Evolutionary conservation across 495 filamentous ascomycete genomes (phyloP).

Genomic region (Annulohypoxylon stygium): DNA sequence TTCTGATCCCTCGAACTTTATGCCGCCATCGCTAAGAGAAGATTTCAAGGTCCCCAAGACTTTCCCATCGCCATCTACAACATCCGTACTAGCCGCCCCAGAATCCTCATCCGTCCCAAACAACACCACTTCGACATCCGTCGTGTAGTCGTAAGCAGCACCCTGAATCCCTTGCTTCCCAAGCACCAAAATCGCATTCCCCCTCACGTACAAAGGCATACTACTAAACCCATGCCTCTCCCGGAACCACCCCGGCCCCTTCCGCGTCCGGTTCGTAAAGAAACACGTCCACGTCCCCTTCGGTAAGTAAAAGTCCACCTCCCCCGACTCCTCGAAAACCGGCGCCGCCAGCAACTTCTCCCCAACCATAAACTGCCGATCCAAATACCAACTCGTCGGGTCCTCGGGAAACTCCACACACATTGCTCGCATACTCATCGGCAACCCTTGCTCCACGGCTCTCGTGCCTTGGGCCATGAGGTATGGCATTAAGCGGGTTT

Average conservation of each 20-base stretch:
- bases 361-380: constrained; percentile 77
- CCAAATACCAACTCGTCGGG: constrained; percentile 71
- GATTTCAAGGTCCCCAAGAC: constrained; percentile 50
- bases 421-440: constrained; percentile 69
- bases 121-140: constrained; percentile 59
- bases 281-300: constrained; percentile 68
- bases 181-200: constrained; percentile 62
- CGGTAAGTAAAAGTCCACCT: constrained; percentile 74
- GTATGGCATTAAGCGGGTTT: constrained; percentile 74
- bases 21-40: constrained; percentile 22
- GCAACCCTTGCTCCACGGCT: constrained; percentile 62
- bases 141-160: constrained; percentile 64
- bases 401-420: constrained; percentile 76
- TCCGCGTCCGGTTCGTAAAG: constrained; percentile 60
- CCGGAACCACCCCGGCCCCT: constrained; percentile 62
- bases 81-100: constrained; percentile 41
- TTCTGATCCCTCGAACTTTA: constrained; percentile 26
- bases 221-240: constrained; percentile 63
- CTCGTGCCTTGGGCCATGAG: constrained; percentile 67
- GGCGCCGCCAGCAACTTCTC: constrained; percentile 70
- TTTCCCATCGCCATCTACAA: constrained; percentile 57
- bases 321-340: constrained; percentile 69
- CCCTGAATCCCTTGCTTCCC: constrained; percentile 60
- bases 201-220: constrained; percentile 64
- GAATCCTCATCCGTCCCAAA: constrained; percentile 54